Conservation (phyloP, 805 yeast species). For the Candida sithepensis region DNA sequence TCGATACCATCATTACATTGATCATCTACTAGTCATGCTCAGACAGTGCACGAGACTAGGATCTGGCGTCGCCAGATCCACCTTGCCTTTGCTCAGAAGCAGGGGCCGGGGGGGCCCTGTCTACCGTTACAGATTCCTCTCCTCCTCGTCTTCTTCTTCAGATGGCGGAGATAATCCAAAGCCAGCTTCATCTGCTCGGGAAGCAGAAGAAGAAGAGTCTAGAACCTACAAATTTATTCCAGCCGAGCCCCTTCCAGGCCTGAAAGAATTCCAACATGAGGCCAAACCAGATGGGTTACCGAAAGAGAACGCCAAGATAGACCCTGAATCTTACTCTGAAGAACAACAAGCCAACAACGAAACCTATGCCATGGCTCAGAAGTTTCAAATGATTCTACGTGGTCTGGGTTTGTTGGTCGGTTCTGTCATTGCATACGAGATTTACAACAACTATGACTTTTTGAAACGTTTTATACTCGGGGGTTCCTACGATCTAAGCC, state of each 20-base stretch:
- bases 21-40: background rate
- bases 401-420: conserved; percentile 41
- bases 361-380: conserved; percentile 39
- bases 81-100: background rate
- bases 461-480: conserved; percentile 34
- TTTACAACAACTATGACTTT: conserved; percentile 37
- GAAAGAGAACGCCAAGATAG: too few relatives aligned
- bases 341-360: conserved; percentile 8
- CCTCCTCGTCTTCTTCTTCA: background rate
- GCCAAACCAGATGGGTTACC: background rate
- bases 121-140: background rate
- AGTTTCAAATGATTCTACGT: conserved; percentile 40
- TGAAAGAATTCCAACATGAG: too few relatives aligned
- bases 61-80: background rate
- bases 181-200: background rate
- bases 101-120: background rate
- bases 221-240: background rate
- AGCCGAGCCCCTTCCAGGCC: background rate
- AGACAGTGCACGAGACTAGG: background rate
- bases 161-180: background rate
- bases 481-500: conserved; percentile 29
- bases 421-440: conserved; percentile 38
- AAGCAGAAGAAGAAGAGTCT: background rate
- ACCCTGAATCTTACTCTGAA: background rate
- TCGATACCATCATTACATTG: background rate